Evolutionary conservation across 306 rosid genomes (phyloP), one percentile per base, ranked within the genome.

Genomic region (Malus sylvestris): DNA sequence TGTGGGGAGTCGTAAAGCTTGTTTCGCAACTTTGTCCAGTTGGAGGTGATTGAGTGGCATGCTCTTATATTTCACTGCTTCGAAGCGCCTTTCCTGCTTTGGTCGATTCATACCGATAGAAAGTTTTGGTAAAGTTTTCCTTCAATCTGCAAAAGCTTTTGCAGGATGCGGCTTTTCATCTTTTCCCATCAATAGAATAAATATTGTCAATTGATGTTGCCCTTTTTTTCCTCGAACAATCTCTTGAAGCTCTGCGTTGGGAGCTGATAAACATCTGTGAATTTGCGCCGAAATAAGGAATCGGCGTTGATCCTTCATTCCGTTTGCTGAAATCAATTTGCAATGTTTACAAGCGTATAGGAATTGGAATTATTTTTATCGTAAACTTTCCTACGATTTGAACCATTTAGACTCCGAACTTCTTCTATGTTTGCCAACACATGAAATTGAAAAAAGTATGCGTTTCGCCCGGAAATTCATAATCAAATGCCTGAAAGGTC

Each of bases 1-100:
- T 95, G 96, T 74, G 81, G 72, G 96, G 86, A 82, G 91, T 90
- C 32, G 87, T 88, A 82, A 79, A 90, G 81, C 89, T 95, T 83
- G 92, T 84, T 67, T 87, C 93, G 45, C 82, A 77, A 66, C 83
- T 92, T 38, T 90, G 87, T 80, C 81, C 89, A 2, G 81, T 25
- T 51, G 80, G 74, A 72, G 78, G 45, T 83, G 83, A 78, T 70
- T 81, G 70, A 80, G n/a, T 52, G 19, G 19, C 67, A 51, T 2
- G 57, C 15, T 35, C 30, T 51, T 62, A 10, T 0, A 61, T 32
- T 5, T 23, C 30, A 6, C 12, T 18, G 1, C 51, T 20, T 38
- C 13, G 13, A 40, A 35, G 27, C 46, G 38, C 14, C 52, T 38
- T 53, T 10, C 30, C 63, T 11, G 63, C 75, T 30, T 18, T 14